phyloP scores from a whole-genome alignment of 192 early-diverging fungal genomes.

The Coemansia sp. region DNA sequence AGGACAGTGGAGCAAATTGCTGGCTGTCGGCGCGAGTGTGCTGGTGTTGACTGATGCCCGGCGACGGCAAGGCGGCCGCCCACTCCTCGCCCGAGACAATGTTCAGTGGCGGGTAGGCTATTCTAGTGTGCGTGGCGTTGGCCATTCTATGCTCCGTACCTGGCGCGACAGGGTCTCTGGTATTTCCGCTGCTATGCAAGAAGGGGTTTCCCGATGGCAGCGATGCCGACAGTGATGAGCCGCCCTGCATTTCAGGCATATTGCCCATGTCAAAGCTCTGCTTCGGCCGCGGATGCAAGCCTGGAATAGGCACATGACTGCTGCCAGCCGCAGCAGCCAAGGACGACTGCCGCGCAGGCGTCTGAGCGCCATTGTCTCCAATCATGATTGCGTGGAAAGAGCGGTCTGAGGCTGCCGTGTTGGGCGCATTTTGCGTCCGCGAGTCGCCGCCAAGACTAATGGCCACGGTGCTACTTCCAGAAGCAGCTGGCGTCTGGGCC shows the following conservation, averaged over 20 bases:
- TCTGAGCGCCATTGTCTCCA: conserved; percentile 37
- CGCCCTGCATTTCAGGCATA: conserved; percentile 19
- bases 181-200: conserved; percentile 20
- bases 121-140: conserved; percentile 8
- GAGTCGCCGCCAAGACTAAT: not conserved
- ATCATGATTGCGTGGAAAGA: conserved; percentile 57
- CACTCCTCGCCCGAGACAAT: conserved; percentile 4
- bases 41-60: conserved; percentile 1
- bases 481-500: conserved; percentile 25
- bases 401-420: conserved; percentile 41
- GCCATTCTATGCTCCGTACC: conserved; percentile 10
- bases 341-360: conserved; percentile 10
- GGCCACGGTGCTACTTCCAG: conserved; percentile 13
- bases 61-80: conserved; percentile 17
- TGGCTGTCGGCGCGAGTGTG: conserved; percentile 26
- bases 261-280: conserved; percentile 28
- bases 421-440: conserved; percentile 33
- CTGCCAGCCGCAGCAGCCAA: conserved; percentile 9
- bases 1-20: not conserved
- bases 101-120: conserved; percentile 29
- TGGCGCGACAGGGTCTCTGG: not conserved
- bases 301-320: conserved; percentile 16
- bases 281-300: conserved; percentile 24
- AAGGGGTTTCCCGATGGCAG: conserved; percentile 37
- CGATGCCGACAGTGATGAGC: conserved; percentile 32